Percentiles rank a stretch among this genome's conserved stretches.
phyloP scores from a whole-genome alignment of 2,329 filamentous ascomycete species.

The Colletotrichum shisoi region DNA sequence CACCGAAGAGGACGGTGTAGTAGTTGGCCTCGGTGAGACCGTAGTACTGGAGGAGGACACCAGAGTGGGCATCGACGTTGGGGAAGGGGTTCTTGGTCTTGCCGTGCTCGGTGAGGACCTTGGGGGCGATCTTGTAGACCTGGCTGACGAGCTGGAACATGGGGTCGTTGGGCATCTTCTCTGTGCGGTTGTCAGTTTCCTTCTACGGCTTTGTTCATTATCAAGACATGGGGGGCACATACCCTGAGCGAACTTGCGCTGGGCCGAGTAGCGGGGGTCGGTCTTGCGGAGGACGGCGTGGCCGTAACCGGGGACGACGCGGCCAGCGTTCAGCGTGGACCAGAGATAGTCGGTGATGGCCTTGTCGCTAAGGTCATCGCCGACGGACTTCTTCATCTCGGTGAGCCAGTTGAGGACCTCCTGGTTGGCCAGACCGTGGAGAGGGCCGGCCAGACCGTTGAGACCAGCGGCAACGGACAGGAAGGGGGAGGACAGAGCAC shows the following conservation, averaged over 20 bases:
- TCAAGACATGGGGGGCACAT: slow-evolving; percentile 18
- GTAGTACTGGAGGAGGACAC: slow-evolving; percentile 99
- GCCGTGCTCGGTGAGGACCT: slow-evolving; percentile 98
- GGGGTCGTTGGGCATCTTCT: slow-evolving; percentile 93
- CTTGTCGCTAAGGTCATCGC: slow-evolving; percentile 94
- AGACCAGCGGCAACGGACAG: slow-evolving; percentile 95
- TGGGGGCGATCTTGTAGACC: slow-evolving; percentile 99
- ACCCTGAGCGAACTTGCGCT: slow-evolving; percentile 91
- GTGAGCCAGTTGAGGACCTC: slow-evolving; percentile 99
- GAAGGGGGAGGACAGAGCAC: slow-evolving; percentile 95
- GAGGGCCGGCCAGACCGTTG: slow-evolving; percentile 96
- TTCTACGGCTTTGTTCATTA: neutral
- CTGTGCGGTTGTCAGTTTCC: slow-evolving; percentile 49
- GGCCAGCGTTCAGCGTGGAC: slow-evolving; percentile 93
- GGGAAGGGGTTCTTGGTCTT: slow-evolving; percentile 99
- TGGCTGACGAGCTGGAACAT: slow-evolving; percentile 99
- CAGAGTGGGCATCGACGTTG: slow-evolving; percentile 98
- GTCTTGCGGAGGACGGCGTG: slow-evolving; percentile 99
- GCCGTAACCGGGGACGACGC: slow-evolving; percentile 97
- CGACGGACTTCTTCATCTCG: slow-evolving; percentile 96
- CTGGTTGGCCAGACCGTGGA: slow-evolving; percentile 99
- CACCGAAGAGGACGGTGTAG: slow-evolving; percentile 99
- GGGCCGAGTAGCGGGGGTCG: slow-evolving; percentile 96
- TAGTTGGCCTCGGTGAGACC: slow-evolving; percentile 98
- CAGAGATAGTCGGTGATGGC: slow-evolving; percentile 99